Conservation (phyloP, 164 flowering plant species). For the Protea cynaroides region DNA sequence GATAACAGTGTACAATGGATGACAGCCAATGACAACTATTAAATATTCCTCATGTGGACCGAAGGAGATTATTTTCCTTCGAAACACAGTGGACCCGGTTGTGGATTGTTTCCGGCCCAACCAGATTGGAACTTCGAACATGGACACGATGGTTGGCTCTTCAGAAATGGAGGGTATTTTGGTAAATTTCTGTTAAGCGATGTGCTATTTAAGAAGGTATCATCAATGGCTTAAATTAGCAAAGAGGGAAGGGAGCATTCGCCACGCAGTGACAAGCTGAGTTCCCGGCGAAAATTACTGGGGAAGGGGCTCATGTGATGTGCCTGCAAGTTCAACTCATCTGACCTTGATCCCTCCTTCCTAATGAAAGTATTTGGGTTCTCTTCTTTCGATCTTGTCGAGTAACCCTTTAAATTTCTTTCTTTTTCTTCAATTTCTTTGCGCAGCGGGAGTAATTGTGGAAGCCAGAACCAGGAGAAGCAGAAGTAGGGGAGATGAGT, state of each 20-base stretch:
- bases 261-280: neutral
- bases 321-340: neutral
- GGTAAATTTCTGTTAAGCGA: neutral
- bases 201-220: neutral
- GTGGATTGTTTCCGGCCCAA: no score
- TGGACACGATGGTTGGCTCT: neutral
- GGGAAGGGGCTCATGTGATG: neutral
- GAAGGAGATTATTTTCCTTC: no score
- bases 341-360: neutral
- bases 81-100: no score
- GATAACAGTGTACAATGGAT: no score
- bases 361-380: neutral
- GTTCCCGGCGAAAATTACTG: conserved; percentile 7
- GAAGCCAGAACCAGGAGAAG: neutral
- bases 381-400: neutral
- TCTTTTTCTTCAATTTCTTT: neutral
- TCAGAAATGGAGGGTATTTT: neutral
- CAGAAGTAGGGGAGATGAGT: conserved; percentile 5
- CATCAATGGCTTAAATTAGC: neutral
- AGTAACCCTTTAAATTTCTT: neutral
- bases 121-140: no score
- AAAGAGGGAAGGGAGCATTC: neutral
- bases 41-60: no score
- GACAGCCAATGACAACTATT: no score
- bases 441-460: neutral